Conservation (phyloP, 805 yeast genomes). For the Kazachstania psychrophila region DNA sequence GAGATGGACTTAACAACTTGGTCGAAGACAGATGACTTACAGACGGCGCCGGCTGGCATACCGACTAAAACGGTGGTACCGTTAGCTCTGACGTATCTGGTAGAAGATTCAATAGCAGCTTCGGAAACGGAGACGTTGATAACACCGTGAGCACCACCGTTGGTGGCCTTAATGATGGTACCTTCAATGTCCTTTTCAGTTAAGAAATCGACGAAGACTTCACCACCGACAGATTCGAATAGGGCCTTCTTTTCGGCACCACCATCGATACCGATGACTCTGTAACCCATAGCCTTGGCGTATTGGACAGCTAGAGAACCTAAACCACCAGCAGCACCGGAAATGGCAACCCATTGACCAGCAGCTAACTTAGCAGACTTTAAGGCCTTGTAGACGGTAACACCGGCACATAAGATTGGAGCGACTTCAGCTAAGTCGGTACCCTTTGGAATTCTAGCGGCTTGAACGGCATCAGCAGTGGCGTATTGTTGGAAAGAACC, state of each 20-base stretch:
- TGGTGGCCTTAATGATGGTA: constrained; percentile 39
- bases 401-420: constrained; percentile 60
- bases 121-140: constrained; percentile 55
- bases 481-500: constrained; percentile 61
- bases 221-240: constrained; percentile 52
- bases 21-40: constrained; percentile 37
- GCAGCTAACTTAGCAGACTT: constrained; percentile 48
- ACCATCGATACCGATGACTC: constrained; percentile 65
- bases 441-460: constrained; percentile 48
- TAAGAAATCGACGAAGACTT: constrained; percentile 49
- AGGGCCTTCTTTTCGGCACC: constrained; percentile 56
- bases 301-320: constrained; percentile 70
- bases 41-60: constrained; percentile 44
- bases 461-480: constrained; percentile 56
- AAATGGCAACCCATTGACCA: constrained; percentile 66
- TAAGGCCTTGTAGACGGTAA: constrained; percentile 60
- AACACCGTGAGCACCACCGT: constrained; percentile 64
- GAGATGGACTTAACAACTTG: constrained; percentile 42
- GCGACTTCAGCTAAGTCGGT: constrained; percentile 48
- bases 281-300: constrained; percentile 66
- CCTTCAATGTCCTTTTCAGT: constrained; percentile 41
- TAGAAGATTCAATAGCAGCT: constrained; percentile 40
- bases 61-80: constrained; percentile 60
- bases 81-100: constrained; percentile 45
- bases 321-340: constrained; percentile 80